A percentile compares a stretch with the other conserved stretches of the same genome.
phyloP scores from a whole-genome alignment of 2,329 filamentous ascomycete genomes.

The Aspergillus sp. region DNA sequence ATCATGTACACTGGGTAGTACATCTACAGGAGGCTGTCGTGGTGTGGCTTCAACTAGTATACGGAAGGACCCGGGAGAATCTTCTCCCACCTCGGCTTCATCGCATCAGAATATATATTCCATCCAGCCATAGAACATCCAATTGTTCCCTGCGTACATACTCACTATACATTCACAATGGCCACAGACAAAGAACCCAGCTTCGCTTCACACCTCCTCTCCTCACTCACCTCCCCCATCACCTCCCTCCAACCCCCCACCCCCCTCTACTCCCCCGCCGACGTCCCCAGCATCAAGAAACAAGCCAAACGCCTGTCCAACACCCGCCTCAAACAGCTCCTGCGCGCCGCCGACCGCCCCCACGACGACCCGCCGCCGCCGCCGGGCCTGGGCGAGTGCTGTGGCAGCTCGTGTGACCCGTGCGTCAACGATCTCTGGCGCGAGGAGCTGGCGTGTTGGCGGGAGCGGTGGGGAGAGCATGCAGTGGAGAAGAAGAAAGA shows the following conservation, averaged over 20 bases:
- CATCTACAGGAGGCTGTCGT: no score
- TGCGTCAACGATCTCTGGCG: conserved; percentile 36
- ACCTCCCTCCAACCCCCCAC: conserved; percentile 8
- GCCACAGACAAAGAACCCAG: background rate
- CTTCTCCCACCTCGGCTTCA: conserved; percentile 8
- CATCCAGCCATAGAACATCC: no score
- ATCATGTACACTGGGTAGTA: no score
- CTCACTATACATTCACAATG: background rate
- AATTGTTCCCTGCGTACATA: no score
- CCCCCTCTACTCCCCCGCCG: conserved; percentile 23
- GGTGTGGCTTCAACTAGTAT: no score
- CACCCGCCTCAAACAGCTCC: conserved; percentile 33
- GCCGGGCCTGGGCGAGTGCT: conserved; percentile 33
- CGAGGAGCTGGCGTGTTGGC: conserved; percentile 34
- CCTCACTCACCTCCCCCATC: conserved; percentile 1
- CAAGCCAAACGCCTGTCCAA: conserved; percentile 28
- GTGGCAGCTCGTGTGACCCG: conserved; percentile 37
- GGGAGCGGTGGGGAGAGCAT: conserved; percentile 31
- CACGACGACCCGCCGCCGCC: conserved; percentile 33
- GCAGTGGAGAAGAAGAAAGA: conserved; percentile 7
- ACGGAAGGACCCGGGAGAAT: background rate
- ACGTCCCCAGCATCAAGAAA: conserved; percentile 27
- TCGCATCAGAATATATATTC: no score
- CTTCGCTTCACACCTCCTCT: conserved; percentile 1
- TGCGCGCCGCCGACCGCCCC: conserved; percentile 28